Evolutionary conservation across 2,329 filamentous ascomycete genomes (phyloP), one percentile per base, ranked within the genome.

Genomic region (Aspergillus calidoustus): DNA sequence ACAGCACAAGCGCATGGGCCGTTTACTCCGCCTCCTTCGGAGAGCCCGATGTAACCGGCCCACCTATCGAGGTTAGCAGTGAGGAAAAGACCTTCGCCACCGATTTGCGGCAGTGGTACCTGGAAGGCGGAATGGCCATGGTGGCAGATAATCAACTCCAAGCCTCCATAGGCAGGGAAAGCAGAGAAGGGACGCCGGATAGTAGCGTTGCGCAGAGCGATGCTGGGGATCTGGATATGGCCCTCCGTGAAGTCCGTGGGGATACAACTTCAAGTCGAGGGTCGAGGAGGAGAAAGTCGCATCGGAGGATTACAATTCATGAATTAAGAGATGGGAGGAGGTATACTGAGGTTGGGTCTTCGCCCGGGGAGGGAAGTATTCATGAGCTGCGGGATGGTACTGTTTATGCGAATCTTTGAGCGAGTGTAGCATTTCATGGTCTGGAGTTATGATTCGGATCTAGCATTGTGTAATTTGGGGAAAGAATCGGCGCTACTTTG

Each of bases 1-100:
- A 69, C 3, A 72, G 78, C 13, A 72, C 72, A 17, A 82, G 80
- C 60, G 75, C 80, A 11, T 83, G 81, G 81, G 80, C 77, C 9
- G 78, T 83, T 4, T 82, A 82, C 65, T 64, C 69, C 43, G 66
- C 66, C 44, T 66, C 66, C 11, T 46, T 59, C n/a, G 68, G 70
- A 11, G 68, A 75, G 23, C 68, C 72, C 11, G 68, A 72, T 51
- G 66, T 77, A 5, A 70, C 71, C 49, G 78, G 75, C 0, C 75
- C 77, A 5, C 78, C 77, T 4, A 72, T 81, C 25, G 78, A 81
- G 64, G 77, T 75, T 57, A 72, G 71, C 43, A 60, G 65, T 1
- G 73, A 77, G 53, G 81, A 83, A 65, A 63, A 59, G 47, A 68
- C 62, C 7, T 77, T 74, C 56, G 77, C 73, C 7, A 67, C 71